Conservation (phyloP, 768 basidiomycete species). For the Kwoniella europaea region DNA sequence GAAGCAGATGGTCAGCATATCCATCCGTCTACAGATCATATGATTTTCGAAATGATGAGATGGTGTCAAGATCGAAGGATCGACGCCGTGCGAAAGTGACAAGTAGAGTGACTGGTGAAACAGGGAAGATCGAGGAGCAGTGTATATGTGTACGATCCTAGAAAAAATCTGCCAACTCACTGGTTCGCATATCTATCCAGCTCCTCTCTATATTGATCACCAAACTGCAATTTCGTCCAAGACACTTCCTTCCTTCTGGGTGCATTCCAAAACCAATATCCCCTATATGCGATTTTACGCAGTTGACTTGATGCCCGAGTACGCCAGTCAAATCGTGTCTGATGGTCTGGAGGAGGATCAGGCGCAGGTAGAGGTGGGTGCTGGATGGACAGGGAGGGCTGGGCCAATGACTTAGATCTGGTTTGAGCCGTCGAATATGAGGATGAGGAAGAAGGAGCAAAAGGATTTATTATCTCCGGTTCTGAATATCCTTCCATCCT, state of each 20-base stretch:
- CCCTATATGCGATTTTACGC: constrained; percentile 10
- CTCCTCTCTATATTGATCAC: constrained; percentile 59
- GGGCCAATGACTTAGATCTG: too few relatives aligned
- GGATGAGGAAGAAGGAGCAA: constrained; percentile 6
- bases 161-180: constrained; percentile 58
- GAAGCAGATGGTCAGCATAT: background rate
- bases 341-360: constrained; percentile 42
- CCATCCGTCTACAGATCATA: too few relatives aligned
- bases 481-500: background rate
- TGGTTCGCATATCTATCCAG: constrained; percentile 65
- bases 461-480: constrained; percentile 3
- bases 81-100: too few relatives aligned
- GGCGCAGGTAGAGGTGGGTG: constrained; percentile 5
- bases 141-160: background rate
- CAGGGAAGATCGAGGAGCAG: too few relatives aligned
- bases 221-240: constrained; percentile 18
- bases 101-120: too few relatives aligned
- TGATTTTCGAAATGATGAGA: too few relatives aligned
- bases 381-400: background rate
- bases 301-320: constrained; percentile 61
- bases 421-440: too few relatives aligned
- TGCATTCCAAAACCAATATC: constrained; percentile 17
- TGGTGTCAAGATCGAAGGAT: too few relatives aligned
- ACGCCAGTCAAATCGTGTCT: constrained; percentile 69
- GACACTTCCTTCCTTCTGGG: constrained; percentile 5